phyloP scores from a whole-genome alignment of 345 rosid species.

The Litchi chinensis region DNA sequence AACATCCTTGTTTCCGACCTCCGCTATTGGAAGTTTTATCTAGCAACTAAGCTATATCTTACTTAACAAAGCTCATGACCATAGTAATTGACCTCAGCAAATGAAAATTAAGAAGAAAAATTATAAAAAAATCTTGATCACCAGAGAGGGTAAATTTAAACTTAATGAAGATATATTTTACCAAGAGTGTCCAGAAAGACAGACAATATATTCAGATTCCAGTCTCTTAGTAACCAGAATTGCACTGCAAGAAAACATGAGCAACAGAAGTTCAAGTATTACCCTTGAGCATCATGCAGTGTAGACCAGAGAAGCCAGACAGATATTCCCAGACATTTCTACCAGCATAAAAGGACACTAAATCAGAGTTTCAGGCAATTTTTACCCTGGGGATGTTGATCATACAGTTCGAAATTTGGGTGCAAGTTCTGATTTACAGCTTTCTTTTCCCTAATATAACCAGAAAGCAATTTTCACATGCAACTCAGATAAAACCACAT shows the following conservation, averaged over 20 bases:
- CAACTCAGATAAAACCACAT: neutral
- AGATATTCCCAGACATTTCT: conserved; percentile 12
- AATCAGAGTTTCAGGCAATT: neutral
- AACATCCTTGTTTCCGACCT: no score
- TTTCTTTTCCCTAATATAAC: neutral
- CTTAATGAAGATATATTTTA: no score
- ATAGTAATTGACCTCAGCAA: neutral
- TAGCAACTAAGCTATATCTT: neutral
- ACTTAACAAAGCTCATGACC: no score
- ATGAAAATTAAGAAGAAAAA: neutral
- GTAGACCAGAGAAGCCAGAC: neutral
- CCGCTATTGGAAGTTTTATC: neutral
- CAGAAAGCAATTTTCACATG: neutral
- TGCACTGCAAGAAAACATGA: neutral
- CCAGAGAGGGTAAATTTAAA: neutral
- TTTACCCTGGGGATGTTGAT: neutral
- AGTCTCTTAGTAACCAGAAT: neutral
- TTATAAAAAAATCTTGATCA: neutral
- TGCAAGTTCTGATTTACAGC: neutral
- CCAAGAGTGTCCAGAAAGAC: neutral
- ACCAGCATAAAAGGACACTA: neutral
- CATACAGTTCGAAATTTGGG: neutral
- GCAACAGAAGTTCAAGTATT: neutral
- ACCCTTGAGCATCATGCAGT: neutral
- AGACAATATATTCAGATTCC: neutral